Evolutionary conservation across 2,329 filamentous ascomycete genomes (phyloP).

Genomic region (Sporothrix pallida): DNA sequence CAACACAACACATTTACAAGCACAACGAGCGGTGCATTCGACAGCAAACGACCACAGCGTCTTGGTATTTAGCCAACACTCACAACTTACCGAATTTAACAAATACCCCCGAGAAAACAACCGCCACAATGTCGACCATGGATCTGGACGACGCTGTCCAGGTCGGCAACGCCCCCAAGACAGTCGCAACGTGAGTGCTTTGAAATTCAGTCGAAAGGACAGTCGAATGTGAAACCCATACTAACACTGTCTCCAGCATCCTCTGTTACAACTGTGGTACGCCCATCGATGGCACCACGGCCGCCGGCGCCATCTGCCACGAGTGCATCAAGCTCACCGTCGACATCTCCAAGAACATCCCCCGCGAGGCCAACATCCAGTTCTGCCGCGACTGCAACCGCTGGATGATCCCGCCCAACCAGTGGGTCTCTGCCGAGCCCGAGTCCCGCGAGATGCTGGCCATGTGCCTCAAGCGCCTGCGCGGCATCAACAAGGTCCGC

Average conservation of each 20-base stretch:
- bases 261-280: constrained; percentile 98
- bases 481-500: constrained; percentile 84
- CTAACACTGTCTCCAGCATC: constrained; percentile 61
- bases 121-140: constrained; percentile 40
- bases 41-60: too few relatives aligned
- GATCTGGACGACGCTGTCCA: constrained; percentile 44
- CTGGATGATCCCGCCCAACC: constrained; percentile 85
- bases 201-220: background rate
- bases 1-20: background rate
- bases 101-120: background rate
- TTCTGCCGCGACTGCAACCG: constrained; percentile 94
- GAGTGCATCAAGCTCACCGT: constrained; percentile 95
- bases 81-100: background rate
- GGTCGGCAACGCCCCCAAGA: constrained; percentile 40
- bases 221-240: background rate
- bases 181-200: constrained; percentile 44
- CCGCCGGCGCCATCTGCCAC: constrained; percentile 87
- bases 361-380: constrained; percentile 86
- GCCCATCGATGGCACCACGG: constrained; percentile 87
- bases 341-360: constrained; percentile 90
- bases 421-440: constrained; percentile 82
- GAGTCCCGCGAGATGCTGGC: constrained; percentile 94
- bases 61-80: background rate
- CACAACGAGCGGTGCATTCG: background rate
- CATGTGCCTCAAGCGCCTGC: constrained; percentile 85